phyloP scores from a whole-genome alignment of 2,329 filamentous ascomycete genomes.

The Exserohilum rostratum region DNA sequence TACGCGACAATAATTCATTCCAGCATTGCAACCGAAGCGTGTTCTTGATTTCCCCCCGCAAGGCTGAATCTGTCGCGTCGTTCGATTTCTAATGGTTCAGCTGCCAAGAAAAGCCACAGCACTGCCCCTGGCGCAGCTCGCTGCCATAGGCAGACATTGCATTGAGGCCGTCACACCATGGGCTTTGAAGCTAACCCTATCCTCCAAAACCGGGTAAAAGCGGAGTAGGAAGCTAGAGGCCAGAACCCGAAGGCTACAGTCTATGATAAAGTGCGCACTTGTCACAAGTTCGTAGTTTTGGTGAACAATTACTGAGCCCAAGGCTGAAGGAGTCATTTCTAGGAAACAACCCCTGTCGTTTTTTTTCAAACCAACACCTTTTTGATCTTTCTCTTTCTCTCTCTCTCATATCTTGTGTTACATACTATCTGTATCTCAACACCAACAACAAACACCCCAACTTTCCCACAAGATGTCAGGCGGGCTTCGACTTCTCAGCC shows the following conservation, averaged over 20 bases:
- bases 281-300: not conserved
- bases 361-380: not conserved
- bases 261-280: not conserved
- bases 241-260: not conserved
- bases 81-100: constrained; percentile 1
- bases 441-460: not conserved
- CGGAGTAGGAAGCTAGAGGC: not conserved
- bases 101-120: constrained; percentile 13
- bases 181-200: not conserved
- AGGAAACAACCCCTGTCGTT: not conserved
- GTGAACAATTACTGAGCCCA: not conserved
- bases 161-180: not conserved
- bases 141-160: not conserved
- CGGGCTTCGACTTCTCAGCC: constrained; percentile 11
- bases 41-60: no score
- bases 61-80: not conserved
- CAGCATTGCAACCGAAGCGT: no score
- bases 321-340: not conserved
- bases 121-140: not conserved
- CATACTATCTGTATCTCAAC: no score
- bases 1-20: no score
- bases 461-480: not conserved
- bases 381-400: not conserved
- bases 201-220: not conserved
- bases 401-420: not conserved